phyloP scores from a whole-genome alignment of 345 rosid species.

The Pistacia atlantica region DNA sequence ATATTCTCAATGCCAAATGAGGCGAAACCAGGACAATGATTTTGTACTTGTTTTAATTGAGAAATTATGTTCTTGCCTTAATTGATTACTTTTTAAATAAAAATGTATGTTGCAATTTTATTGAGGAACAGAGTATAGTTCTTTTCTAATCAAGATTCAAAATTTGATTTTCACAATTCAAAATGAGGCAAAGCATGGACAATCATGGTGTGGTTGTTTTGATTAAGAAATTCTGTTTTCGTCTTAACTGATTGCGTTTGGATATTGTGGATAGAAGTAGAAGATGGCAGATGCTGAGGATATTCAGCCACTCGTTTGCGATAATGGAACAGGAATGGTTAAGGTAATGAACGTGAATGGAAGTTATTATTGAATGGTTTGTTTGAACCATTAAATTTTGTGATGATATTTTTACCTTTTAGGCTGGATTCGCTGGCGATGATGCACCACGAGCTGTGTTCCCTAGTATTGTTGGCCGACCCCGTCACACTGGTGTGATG shows the following conservation, averaged over 20 bases:
- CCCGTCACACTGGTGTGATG: constrained; percentile 96
- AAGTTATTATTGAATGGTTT: not conserved
- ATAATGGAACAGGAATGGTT: constrained; percentile 91
- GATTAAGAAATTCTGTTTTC: not conserved
- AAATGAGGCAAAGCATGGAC: too few species aligned
- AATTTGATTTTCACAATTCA: too few species aligned
- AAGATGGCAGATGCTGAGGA: constrained; percentile 69
- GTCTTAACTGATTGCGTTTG: not conserved
- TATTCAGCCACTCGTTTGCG: constrained; percentile 71
- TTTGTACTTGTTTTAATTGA: too few species aligned
- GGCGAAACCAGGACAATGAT: too few species aligned
- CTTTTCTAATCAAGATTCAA: too few species aligned
- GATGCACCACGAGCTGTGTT: constrained; percentile 93
- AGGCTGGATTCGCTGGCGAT: constrained; percentile 98
- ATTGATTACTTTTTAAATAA: too few species aligned
- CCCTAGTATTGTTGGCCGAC: constrained; percentile 92
- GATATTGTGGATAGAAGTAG: constrained; percentile 34
- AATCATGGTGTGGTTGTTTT: not conserved
- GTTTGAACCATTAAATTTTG: not conserved
- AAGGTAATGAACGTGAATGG: constrained; percentile 42
- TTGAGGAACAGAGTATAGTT: too few species aligned
- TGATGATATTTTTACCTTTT: not conserved
- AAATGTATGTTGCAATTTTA: too few species aligned
- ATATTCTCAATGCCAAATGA: not conserved
- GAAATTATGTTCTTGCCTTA: too few species aligned